These are phyloP conservation scores for Lolium perenne DNA, from an alignment of 176 grass and related monocot genomes.

Conservation along the genomic window DNA sequence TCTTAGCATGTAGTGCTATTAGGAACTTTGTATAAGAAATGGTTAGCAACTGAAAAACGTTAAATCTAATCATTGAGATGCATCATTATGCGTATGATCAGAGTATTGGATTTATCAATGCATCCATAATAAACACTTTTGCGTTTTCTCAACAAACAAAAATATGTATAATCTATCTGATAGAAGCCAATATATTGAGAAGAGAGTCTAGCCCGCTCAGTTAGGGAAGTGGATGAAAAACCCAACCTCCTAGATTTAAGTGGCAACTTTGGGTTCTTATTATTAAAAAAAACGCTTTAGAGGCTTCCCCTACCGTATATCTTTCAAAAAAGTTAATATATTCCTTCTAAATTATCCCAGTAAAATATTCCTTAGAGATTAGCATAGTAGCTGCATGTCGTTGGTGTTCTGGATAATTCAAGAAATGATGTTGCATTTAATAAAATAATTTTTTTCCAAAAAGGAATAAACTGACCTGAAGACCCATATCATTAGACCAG, in stretches of 20 bases:
- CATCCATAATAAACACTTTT: background rate
- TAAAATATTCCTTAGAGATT: too few relatives aligned
- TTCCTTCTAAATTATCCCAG: background rate
- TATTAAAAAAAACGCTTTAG: too few relatives aligned
- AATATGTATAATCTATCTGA: background rate
- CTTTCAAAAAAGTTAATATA: too few relatives aligned
- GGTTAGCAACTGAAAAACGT: background rate
- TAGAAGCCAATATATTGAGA: background rate
- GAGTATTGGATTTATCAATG: background rate
- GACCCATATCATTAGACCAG: constrained; percentile 76
- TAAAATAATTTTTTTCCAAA: background rate
- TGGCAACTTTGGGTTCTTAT: too few relatives aligned
- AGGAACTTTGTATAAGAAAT: background rate
- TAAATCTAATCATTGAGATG: background rate
- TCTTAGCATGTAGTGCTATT: background rate
- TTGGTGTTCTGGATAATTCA: background rate
- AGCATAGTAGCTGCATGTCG: background rate
- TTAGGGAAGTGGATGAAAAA: too few relatives aligned
- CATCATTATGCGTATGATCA: background rate
- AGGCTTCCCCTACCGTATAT: too few relatives aligned
- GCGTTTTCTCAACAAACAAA: background rate
- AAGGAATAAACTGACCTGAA: constrained; percentile 53
- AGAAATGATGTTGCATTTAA: background rate
- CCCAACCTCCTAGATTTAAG: too few relatives aligned
- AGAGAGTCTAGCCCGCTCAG: too few relatives aligned